Evolutionary conservation across 2,329 filamentous ascomycete species (phyloP).

Genomic region (Apiospora sp.): DNA sequence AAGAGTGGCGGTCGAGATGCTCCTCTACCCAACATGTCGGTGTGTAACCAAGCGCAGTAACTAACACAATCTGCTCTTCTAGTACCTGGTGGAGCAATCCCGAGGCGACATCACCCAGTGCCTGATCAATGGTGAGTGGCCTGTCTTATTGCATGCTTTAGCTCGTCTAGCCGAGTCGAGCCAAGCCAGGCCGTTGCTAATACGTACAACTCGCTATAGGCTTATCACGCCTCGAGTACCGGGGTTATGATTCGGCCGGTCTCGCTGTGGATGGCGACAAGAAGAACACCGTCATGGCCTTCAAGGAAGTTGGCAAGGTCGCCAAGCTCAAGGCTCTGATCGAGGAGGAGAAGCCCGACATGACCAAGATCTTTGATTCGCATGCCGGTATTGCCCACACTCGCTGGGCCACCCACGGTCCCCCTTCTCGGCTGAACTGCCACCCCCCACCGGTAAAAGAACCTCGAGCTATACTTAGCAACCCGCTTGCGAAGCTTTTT

Average conservation of each 20-base stretch:
- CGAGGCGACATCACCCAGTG: constrained; percentile 19
- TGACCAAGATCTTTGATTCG: constrained; percentile 94
- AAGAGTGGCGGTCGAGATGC: constrained; percentile 1
- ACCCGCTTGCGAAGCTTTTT: background rate
- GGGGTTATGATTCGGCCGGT: constrained; percentile 97
- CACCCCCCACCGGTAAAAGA: constrained; percentile 91
- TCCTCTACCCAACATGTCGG: constrained; percentile 18
- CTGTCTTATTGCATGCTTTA: background rate
- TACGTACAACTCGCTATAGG: constrained; percentile 57
- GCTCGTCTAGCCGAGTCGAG: background rate
- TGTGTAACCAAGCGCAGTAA: constrained; percentile 11
- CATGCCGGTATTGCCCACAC: constrained; percentile 99
- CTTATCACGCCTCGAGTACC: constrained; percentile 94
- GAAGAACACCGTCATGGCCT: constrained; percentile 96
- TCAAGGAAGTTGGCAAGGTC: constrained; percentile 99
- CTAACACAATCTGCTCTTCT: background rate
- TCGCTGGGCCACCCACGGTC: constrained; percentile 97
- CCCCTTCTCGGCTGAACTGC: constrained; percentile 94
- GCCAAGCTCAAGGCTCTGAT: constrained; percentile 95
- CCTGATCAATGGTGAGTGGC: constrained; percentile 19
- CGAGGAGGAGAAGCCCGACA: constrained; percentile 81
- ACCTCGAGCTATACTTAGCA: constrained; percentile 19
- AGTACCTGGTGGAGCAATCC: constrained; percentile 24
- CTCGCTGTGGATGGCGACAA: constrained; percentile 97
- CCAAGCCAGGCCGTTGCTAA: background rate